Evolutionary conservation across 2,329 filamentous ascomycete species (phyloP).

Genomic region (Sporothrix inflata): DNA sequence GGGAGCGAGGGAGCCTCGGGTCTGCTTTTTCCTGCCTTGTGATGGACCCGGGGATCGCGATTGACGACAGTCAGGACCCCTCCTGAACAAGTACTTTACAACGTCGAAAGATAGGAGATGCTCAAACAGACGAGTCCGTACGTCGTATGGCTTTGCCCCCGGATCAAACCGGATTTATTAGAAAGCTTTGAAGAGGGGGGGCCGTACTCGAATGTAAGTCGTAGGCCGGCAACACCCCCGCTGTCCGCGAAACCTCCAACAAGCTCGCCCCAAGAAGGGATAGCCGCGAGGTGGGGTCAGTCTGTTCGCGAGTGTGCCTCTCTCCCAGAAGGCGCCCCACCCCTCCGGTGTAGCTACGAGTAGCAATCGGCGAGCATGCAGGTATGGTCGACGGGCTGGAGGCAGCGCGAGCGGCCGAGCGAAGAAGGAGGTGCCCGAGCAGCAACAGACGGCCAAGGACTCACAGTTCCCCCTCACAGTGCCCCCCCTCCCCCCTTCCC

Average conservation of each 20-base stretch:
- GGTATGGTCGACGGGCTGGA: background rate
- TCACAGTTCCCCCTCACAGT: too few relatives aligned
- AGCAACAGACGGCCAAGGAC: background rate
- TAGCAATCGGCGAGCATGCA: background rate
- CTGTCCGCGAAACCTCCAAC: background rate
- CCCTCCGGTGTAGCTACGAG: background rate
- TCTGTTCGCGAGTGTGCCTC: background rate
- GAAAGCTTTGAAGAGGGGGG: too few relatives aligned
- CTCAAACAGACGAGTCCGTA: too few relatives aligned
- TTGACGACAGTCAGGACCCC: background rate
- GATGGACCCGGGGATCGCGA: background rate
- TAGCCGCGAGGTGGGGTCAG: background rate
- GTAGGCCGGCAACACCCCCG: background rate
- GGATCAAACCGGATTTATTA: too few relatives aligned
- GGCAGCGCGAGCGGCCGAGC: too few relatives aligned
- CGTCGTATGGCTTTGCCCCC: too few relatives aligned
- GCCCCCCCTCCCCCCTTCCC: background rate
- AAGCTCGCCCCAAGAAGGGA: background rate
- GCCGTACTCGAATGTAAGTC: too few relatives aligned
- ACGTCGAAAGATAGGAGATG: background rate
- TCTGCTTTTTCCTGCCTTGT: background rate
- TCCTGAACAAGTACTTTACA: background rate
- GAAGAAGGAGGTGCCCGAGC: background rate
- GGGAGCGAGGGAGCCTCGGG: background rate
- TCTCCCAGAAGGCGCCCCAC: too few relatives aligned